Base-by-base conservation (phyloP, 352 stramenopile species). In the Peronospora farinosa region DNA sequence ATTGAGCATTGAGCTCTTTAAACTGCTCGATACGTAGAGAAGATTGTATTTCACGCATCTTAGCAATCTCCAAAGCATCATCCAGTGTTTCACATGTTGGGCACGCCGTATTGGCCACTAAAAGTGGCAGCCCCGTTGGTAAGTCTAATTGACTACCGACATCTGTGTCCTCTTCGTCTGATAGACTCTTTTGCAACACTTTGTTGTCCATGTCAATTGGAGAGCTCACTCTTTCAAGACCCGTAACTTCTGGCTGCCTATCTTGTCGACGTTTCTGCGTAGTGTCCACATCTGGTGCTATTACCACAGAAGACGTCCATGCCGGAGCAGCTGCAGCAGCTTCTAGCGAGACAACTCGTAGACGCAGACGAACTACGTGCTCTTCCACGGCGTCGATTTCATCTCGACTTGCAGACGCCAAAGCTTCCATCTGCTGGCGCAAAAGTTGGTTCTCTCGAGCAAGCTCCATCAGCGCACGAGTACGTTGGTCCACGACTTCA, bases 371-470 rank as follows among this genome's bases (percentile, higher is more conserved):
- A 37, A 32, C 50, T 9, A 57, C 58, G 11, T 74, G 49, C 8
- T 73, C 53, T 47, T 77, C 62, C 65, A 74, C 71, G 1, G 54
- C 51, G 17, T 61, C 53, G 51, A 66, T 60, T 58, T 74, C 60
- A 40, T 74, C 65, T 5, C 57, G 54, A 57, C 60, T 69, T 17
- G 62, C 51, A 30, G 52, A 60, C 3, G 52, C 47, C 33, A 78
- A 57, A 10, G 42, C 49, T 25, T 78, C 64, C 12, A 80, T 31
- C 12, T 75, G 66, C 15, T 63, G 54, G 2, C 69, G 54, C 32
- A 79, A 49, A 6, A 56, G 39, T n/a, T 74, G 66, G 19, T 80
- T 80, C 35, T 80, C 67, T 11, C 65, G 57, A 50, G 69, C 54
- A 28, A 80, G 54, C 19, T 74, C 40, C 40, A 60, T 67, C 16